Base-by-base conservation (phyloP, 148 eudicot species). In the Linanthus parryae region DNA sequence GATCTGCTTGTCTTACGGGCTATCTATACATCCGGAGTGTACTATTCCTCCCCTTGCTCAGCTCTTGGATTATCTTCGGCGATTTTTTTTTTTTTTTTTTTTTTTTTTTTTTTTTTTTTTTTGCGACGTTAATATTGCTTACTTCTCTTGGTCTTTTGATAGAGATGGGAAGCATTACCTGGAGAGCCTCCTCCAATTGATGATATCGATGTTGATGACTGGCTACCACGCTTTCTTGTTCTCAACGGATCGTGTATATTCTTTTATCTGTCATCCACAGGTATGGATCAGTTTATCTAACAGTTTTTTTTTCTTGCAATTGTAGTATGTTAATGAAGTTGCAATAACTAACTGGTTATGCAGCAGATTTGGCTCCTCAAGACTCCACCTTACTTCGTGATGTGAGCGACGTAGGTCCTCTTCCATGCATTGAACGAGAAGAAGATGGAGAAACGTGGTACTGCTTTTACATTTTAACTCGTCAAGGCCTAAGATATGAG, bases 131-230 rank as follows among this genome's bases (percentile, higher is more conserved):
- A 29, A 41, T 38, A 11, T 13, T 27, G 8, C 6, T 37, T 38
- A 35, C 10, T 39, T 27, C 17, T 48, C n/a, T n/a, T n/a, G n/a
- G n/a, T n/a, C 39, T 15, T 20, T 44, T 58, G 21, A n/a, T 62
- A 90, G 97, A 81, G 97, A 80, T 92, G 98, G 96, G 79, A 80
- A 37, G 82, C 98, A 41, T 73, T 92, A 72, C 98, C 98, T 3
- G 98, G 98, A 41, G 98, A 92, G 56, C 74, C 88, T 37, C 96
- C 81, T 65, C 90, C 94, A 4, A 62, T 87, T 43, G 98, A 92
- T 75, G 98, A 92, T 61, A 53, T 62, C 30, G 97, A 91, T 19
- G 83, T 91, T 52, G 97, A 91, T 70, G 97, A 91, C 56, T 83
- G 95, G 92, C 77, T 90, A 56, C 97, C 95, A 57, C 92, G 94